These are phyloP conservation scores for Huntiella abstrusa DNA, from an alignment of 2,329 filamentous ascomycete genomes.

Conservation along the genomic window DNA sequence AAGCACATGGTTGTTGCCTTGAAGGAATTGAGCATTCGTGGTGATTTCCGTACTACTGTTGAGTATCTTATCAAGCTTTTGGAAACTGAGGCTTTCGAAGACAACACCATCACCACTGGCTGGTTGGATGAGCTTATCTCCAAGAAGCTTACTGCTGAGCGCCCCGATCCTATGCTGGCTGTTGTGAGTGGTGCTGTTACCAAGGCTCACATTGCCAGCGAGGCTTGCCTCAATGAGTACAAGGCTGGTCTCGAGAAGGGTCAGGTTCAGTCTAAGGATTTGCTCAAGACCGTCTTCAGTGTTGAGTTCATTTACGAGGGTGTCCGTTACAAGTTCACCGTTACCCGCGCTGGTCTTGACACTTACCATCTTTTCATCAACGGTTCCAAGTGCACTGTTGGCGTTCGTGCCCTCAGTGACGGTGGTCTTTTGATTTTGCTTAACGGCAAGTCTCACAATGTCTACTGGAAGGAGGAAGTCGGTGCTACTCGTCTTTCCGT, in stretches of 20 bases:
- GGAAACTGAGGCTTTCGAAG: slow-evolving; percentile 94
- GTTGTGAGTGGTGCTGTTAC: slow-evolving; percentile 88
- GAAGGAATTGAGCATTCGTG: slow-evolving; percentile 97
- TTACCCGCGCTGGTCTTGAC: slow-evolving; percentile 75
- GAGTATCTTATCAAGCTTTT: slow-evolving; percentile 98
- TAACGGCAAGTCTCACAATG: slow-evolving; percentile 83
- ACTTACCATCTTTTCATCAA: slow-evolving; percentile 99
- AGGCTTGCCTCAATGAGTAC: slow-evolving; percentile 75
- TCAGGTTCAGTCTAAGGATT: slow-evolving; percentile 90
- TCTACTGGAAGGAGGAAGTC: slow-evolving; percentile 99
- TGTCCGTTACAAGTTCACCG: slow-evolving; percentile 91
- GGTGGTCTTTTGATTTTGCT: slow-evolving; percentile 84
- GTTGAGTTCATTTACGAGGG: slow-evolving; percentile 99
- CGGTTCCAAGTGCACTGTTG: slow-evolving; percentile 86
- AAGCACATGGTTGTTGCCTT: slow-evolving; percentile 99
- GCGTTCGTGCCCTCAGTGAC: slow-evolving; percentile 80
- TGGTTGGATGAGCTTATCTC: slow-evolving; percentile 98
- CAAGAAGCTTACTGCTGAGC: slow-evolving; percentile 90
- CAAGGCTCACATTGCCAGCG: slow-evolving; percentile 88
- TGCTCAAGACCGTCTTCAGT: slow-evolving; percentile 92
- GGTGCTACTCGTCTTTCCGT: slow-evolving; percentile 89
- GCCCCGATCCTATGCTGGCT: slow-evolving; percentile 84
- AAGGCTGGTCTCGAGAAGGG: slow-evolving; percentile 81
- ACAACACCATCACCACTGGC: slow-evolving; percentile 96
- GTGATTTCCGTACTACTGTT: slow-evolving; percentile 95